Base-by-base conservation (phyloP, 31 red algal genomes). In the Odonthalia washingtoniensis region DNA sequence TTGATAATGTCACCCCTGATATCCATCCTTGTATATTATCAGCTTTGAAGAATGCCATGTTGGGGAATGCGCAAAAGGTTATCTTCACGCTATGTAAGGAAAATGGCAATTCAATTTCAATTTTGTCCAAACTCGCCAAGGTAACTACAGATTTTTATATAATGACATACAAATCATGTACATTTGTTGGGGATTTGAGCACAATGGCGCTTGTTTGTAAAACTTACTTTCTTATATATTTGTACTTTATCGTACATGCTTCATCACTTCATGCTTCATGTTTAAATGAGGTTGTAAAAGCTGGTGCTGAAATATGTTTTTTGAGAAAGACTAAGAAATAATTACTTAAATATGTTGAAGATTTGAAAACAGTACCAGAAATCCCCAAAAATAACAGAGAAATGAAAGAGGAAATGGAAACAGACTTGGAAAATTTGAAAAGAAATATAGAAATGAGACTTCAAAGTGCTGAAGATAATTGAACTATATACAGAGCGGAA, bases 51-150 rank as follows among this genome's bases (percentile, higher is more conserved):
- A 78, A 70, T 66, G 70, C 70, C 73, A 91, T 91, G 88, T 70
- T 91, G 49, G 88, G 88, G 37, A 91, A 91, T 72, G 88, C 88
- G 18, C 88, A 91, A 44, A 78, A 91, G 61, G 74, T 73, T 16
- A 69, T 91, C 64, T 91, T 83, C 46, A 1, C 49, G 37, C 78
- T 91, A 38, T 34, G 70, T 2, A 28, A 61, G 53, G 81, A 91
- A 63, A 43, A n/a, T 3, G 46, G 74, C 24, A 85, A 60, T 39
- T 5, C 62, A 28, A 33, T 40, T 12, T 14, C 81, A 26, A 62
- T 86, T 18, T 64, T 92, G 36, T 80, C 89, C 1, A 72, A 82
- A 24, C 86, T 86, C 36, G 81, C 90, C 28, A 57, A 81, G 12
- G 90, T 81, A 18, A 76, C 82, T 30, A 34, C 77, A 18, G 90